phyloP scores from a whole-genome alignment of 2,329 filamentous ascomycete genomes.

The Aspergillus fructus region DNA sequence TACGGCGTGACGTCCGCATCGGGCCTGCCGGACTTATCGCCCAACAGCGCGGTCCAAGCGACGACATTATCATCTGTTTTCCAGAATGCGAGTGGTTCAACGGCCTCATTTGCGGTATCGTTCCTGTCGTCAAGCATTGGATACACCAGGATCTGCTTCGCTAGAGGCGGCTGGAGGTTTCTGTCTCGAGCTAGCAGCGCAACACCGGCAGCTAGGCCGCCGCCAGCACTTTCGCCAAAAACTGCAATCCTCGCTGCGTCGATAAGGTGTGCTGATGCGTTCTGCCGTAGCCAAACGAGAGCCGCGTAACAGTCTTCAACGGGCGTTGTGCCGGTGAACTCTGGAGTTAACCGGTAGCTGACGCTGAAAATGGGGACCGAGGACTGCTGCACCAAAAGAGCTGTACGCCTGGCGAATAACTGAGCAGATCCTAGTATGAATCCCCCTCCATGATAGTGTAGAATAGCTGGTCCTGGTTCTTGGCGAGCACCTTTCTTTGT shows the following conservation, averaged over 20 bases:
- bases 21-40: conserved; percentile 9
- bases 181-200: conserved; percentile 50
- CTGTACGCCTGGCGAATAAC: too few species aligned
- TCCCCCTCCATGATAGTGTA: conserved; percentile 46
- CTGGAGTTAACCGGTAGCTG: conserved; percentile 47
- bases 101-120: neutral
- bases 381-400: too few species aligned
- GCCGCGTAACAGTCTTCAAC: conserved; percentile 44
- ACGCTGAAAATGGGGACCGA: conserved; percentile 37
- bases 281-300: conserved; percentile 32
- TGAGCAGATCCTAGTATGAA: conserved; percentile 34
- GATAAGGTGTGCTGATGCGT: conserved; percentile 41
- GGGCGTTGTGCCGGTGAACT: conserved; percentile 37
- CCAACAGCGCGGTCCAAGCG: conserved; percentile 23
- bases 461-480: conserved; percentile 25
- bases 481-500: conserved; percentile 4
- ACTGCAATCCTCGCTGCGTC: conserved; percentile 52
- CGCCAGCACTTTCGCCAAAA: conserved; percentile 58
- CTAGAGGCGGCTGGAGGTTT: conserved; percentile 31
- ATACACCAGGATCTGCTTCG: conserved; percentile 40
- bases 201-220: conserved; percentile 56
- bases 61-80: conserved; percentile 20
- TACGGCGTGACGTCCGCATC: conserved; percentile 27
- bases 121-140: conserved; percentile 46
- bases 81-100: conserved; percentile 18